Base-by-base conservation (phyloP, 2,329 filamentous ascomycete species). In the Truncatella angustata region DNA sequence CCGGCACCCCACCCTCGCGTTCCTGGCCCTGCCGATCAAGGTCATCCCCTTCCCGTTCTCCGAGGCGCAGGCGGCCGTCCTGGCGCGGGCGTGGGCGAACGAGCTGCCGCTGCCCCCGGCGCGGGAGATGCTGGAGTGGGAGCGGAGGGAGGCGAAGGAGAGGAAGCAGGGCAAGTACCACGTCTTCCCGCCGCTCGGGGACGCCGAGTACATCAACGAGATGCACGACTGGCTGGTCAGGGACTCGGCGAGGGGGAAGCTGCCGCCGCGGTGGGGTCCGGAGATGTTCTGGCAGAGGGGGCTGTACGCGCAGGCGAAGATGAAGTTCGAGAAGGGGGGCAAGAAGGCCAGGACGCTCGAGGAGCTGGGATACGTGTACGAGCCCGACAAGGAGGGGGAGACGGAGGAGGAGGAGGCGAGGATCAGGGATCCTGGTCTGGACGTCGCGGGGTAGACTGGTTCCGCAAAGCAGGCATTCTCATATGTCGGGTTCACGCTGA, bases 31-130 rank as follows among this genome's bases (percentile, higher is more conserved):
- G 35, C 86, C 88, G 14, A 87, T 91, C 64, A 88, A 87, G 59
- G 82, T 94, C n/a, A 87, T 95, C n/a, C 93, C 93, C 0, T 96
- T 96, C 66, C 87, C 90, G 0, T 62, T 94, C 1, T 80, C 86
- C 0, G 91, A 97, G 71, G 84, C 82, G 5, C 92, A 97, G 69
- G 84, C 85, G 1, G 87, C 91, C 0, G 81, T 90, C 0, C 77
- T 95, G 42, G 84, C 91, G 2, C 82, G 90, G 1, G 80, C 92
- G 0, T 96, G 90, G 81, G 82, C 90, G 1, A 87, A 88, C 30
- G 73, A 82, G 1, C 73, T 96, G 1, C 56, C 70, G 0, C 73
- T 96, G 7, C 91, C 91, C 0, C 63, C 80, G 0, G 66, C 66
- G 1, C 64, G 73, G 0, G 82, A 84, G 48, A 95, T 97, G 87